Conservation (phyloP, 2,329 filamentous ascomycete species). For the Claviceps maximensis region DNA sequence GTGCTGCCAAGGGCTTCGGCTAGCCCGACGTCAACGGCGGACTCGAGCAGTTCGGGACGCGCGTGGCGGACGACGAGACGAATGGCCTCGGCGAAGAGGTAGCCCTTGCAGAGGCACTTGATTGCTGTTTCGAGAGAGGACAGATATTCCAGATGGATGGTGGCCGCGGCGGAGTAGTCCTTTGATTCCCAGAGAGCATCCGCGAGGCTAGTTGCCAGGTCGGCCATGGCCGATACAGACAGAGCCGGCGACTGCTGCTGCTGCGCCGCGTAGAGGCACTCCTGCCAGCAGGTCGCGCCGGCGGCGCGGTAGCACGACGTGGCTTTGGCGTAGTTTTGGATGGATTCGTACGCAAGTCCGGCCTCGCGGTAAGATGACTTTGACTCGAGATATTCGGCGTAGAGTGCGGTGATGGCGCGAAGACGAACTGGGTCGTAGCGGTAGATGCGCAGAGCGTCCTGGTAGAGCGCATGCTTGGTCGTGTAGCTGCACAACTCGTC, state of each 20-base stretch:
- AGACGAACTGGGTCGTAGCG: conserved; percentile 64
- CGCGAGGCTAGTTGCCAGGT: conserved; percentile 61
- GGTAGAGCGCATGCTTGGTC: conserved; percentile 67
- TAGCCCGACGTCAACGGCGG: conserved; percentile 64
- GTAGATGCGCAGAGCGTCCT: conserved; percentile 64
- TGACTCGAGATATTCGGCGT: conserved; percentile 64
- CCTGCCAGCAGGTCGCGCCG: conserved; percentile 68
- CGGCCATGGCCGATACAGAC: conserved; percentile 42
- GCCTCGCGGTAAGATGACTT: conserved; percentile 74
- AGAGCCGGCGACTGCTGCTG: conserved; percentile 51
- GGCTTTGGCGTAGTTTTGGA: conserved; percentile 59
- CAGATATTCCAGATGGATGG: conserved; percentile 72
- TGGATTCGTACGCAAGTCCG: conserved; percentile 79
- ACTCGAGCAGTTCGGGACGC: conserved; percentile 47
- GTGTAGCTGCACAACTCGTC: conserved; percentile 68
- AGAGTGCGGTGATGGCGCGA: conserved; percentile 57
- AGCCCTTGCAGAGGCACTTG: conserved; percentile 72
- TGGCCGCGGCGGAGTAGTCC: conserved; percentile 68
- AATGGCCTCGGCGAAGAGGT: conserved; percentile 79
- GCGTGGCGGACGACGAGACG: conserved; percentile 54
- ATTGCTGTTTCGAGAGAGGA: conserved; percentile 56
- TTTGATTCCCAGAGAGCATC: conserved; percentile 73
- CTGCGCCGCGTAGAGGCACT: conserved; percentile 71
- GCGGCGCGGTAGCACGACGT: conserved; percentile 74
- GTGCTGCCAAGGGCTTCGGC: conserved; percentile 68